A percentile compares a stretch with the other conserved stretches of the same genome.
These are phyloP conservation scores for Crithidia mellificae DNA, from an alignment of 208 protist species.

Conservation along the genomic window DNA sequence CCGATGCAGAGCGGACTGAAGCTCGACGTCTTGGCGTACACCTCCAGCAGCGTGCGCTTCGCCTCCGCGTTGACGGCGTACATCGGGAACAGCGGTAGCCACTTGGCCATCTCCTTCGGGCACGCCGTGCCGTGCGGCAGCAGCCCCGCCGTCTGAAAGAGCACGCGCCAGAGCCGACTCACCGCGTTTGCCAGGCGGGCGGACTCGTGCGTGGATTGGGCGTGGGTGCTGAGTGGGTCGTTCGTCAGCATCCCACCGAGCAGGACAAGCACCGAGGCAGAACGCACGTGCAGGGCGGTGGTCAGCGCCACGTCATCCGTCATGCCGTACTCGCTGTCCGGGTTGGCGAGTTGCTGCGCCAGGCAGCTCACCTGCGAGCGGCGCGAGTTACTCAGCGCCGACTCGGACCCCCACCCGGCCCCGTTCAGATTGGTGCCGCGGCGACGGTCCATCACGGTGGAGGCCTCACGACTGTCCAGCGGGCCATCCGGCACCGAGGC, in stretches of 20 bases:
- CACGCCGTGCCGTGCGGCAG: constrained; percentile 48
- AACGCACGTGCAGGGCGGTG: constrained; percentile 39
- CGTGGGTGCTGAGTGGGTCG: constrained; percentile 15
- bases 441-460: not conserved
- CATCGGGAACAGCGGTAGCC: constrained; percentile 59
- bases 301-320: constrained; percentile 57
- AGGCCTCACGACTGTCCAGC: not conserved
- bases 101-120: constrained; percentile 45
- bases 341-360: not conserved
- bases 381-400: not conserved
- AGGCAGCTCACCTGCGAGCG: constrained; percentile 9
- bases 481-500: no score
- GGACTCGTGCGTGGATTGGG: not conserved
- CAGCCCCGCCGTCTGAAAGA: constrained; percentile 58
- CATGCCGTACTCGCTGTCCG: not conserved
- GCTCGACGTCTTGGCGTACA: constrained; percentile 37
- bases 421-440: not conserved
- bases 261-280: constrained; percentile 35
- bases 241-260: constrained; percentile 24
- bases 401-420: no score
- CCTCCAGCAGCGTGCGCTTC: constrained; percentile 45
- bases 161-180: constrained; percentile 39
- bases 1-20: constrained; percentile 24
- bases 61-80: constrained; percentile 45
- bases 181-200: constrained; percentile 19